Evolutionary conservation across 2,329 filamentous ascomycete species (phyloP).

Genomic region (Zymoseptoria ardabiliae): DNA sequence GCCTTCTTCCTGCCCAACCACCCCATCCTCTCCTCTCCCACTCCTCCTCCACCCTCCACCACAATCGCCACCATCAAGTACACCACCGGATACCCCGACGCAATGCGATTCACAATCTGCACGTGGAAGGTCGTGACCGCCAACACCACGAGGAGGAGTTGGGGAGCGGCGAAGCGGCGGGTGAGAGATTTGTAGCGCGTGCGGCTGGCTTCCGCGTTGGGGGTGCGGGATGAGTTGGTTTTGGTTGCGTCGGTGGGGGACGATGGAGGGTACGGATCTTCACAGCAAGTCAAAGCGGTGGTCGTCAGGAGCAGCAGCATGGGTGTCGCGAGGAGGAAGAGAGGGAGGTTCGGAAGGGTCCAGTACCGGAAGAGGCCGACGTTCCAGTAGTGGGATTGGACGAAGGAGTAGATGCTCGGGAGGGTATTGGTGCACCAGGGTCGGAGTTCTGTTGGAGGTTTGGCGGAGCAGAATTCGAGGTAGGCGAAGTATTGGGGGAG

Average conservation of each 20-base stretch:
- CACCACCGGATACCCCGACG: constrained; percentile 84
- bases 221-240: not conserved
- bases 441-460: constrained; percentile 28
- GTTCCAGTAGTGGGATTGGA: constrained; percentile 87
- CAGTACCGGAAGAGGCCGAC: constrained; percentile 85
- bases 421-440: constrained; percentile 68
- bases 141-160: constrained; percentile 62
- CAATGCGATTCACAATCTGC: constrained; percentile 84
- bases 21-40: not conserved
- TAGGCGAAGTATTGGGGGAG: constrained; percentile 73
- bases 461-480: constrained; percentile 54
- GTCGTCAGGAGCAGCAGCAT: constrained; percentile 61
- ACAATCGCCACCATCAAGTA: constrained; percentile 67
- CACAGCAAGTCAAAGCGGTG: constrained; percentile 43
- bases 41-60: constrained; percentile 13
- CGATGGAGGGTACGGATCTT: not conserved
- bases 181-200: constrained; percentile 15
- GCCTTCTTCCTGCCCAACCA: constrained; percentile 7
- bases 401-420: constrained; percentile 86
- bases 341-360: constrained; percentile 74
- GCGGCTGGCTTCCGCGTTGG: not conserved
- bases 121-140: constrained; percentile 80
- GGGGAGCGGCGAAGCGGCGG: constrained; percentile 59
- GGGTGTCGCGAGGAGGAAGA: constrained; percentile 78
- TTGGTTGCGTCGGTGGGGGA: not conserved